Conservation (phyloP, 345 rosid genomes). For the Linum tenue region DNA sequence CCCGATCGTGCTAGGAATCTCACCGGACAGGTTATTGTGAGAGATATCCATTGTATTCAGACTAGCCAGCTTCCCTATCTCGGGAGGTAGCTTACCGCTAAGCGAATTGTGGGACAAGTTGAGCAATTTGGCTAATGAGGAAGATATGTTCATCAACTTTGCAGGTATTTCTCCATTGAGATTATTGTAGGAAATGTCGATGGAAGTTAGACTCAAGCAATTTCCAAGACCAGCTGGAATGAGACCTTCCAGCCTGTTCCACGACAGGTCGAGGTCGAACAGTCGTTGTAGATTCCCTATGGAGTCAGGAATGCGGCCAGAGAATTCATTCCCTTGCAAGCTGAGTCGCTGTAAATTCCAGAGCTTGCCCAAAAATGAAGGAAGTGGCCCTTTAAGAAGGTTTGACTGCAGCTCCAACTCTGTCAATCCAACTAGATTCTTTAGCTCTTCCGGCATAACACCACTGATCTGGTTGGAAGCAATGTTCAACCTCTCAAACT, state of each 20-base stretch:
- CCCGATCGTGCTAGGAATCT: constrained; percentile 6
- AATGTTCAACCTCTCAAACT: background rate
- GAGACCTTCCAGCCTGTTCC: constrained; percentile 10
- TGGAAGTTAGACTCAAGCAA: background rate
- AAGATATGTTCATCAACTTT: constrained; percentile 2
- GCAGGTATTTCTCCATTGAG: constrained; percentile 7
- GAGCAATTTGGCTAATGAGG: background rate
- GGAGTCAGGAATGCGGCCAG: background rate
- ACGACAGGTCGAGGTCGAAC: background rate
- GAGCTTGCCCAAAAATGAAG: constrained; percentile 11
- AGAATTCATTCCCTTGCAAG: constrained; percentile 4
- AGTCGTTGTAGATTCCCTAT: constrained; percentile 7
- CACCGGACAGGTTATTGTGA: background rate
- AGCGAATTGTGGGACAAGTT: constrained; percentile 7
- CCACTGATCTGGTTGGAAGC: constrained; percentile 9
- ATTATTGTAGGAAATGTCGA: constrained; percentile 5
- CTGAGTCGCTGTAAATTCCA: constrained; percentile 7
- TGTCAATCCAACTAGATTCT: constrained; percentile 1
- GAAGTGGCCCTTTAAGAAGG: constrained; percentile 10
- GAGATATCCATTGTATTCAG: constrained; percentile 8
- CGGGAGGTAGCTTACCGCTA: background rate
- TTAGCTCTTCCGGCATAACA: background rate
- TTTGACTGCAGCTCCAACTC: background rate
- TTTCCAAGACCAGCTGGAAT: constrained; percentile 10
- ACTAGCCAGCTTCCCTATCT: constrained; percentile 6